These are phyloP conservation scores for Hymenoscyphus fructigenus DNA, from an alignment of 2,329 filamentous ascomycete species.

Conservation along the genomic window DNA sequence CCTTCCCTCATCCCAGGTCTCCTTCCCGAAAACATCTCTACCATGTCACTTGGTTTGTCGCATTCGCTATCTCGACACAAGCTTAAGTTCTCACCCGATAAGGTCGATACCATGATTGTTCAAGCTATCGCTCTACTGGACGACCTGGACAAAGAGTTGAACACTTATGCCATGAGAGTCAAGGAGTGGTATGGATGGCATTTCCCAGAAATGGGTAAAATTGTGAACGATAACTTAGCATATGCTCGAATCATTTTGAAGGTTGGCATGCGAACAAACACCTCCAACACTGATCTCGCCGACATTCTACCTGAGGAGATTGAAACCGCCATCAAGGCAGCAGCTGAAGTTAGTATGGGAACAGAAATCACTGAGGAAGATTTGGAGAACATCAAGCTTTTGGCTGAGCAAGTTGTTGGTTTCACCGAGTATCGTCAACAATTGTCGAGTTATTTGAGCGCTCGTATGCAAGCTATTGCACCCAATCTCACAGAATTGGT, in stretches of 20 bases:
- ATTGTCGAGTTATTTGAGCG: constrained; percentile 84
- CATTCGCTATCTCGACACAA: constrained; percentile 97
- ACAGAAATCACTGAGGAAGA: constrained; percentile 94
- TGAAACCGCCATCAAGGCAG: constrained; percentile 85
- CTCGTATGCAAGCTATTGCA: constrained; percentile 94
- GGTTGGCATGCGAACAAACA: constrained; percentile 86
- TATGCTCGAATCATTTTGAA: constrained; percentile 86
- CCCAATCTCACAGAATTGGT: constrained; percentile 93
- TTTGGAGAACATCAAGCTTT: constrained; percentile 84
- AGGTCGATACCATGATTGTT: constrained; percentile 99
- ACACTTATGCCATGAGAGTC: constrained; percentile 97
- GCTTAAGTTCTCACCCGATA: constrained; percentile 97
- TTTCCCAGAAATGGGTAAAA: constrained; percentile 96
- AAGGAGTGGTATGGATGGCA: constrained; percentile 99
- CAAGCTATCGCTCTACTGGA: constrained; percentile 93
- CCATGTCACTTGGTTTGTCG: constrained; percentile 93
- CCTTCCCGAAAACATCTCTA: constrained; percentile 79
- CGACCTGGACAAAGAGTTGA: constrained; percentile 97
- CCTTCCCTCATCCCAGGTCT: constrained; percentile 88
- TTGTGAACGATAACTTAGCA: constrained; percentile 94
- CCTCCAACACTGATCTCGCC: constrained; percentile 72
- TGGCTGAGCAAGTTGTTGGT: constrained; percentile 89
- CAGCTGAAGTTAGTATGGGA: constrained; percentile 97
- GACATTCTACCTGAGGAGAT: constrained; percentile 95
- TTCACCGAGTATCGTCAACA: constrained; percentile 89